Percentiles rank a stretch among this genome's conserved stretches.
Conservation (phyloP, 768 basidiomycete species). For the Guyanaporus albipodus region DNA sequence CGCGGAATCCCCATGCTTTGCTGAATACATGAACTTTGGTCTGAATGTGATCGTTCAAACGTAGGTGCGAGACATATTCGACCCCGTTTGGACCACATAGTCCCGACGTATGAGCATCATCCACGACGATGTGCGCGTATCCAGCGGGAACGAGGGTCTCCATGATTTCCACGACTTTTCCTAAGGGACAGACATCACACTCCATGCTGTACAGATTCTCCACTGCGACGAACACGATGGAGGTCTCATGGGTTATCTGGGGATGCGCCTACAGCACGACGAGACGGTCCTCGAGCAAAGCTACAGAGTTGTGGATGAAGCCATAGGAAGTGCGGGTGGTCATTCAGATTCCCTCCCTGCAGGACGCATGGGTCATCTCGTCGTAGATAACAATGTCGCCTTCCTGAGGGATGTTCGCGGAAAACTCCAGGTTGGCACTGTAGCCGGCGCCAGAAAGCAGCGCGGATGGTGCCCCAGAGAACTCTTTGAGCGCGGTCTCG, state of each 20-base stretch:
- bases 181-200: slow-evolving; percentile 49
- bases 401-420: slow-evolving; percentile 40
- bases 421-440: slow-evolving; percentile 50
- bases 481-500: slow-evolving; percentile 8
- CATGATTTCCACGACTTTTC: slow-evolving; percentile 37
- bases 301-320: slow-evolving; percentile 47
- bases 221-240: slow-evolving; percentile 44
- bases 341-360: slow-evolving; percentile 47
- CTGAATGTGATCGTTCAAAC: slow-evolving; percentile 39
- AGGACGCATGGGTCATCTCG: slow-evolving; percentile 49
- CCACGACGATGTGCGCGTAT: slow-evolving; percentile 45
- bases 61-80: slow-evolving; percentile 40
- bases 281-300: slow-evolving; percentile 30
- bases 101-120: slow-evolving; percentile 58
- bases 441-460: slow-evolving; percentile 54
- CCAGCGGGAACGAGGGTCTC: slow-evolving; percentile 35
- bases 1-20: slow-evolving; percentile 33
- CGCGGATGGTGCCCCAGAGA: slow-evolving; percentile 35
- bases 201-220: slow-evolving; percentile 63
- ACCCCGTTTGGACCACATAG: slow-evolving; percentile 45
- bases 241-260: slow-evolving; percentile 21
- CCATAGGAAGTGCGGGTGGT: slow-evolving; percentile 28
- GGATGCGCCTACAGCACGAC: slow-evolving; percentile 22
- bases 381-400: slow-evolving; percentile 51
- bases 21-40: slow-evolving; percentile 51